Evolutionary conservation across 805 yeast species (phyloP).

Genomic region (Sugiyamaella qingdaonensis): DNA sequence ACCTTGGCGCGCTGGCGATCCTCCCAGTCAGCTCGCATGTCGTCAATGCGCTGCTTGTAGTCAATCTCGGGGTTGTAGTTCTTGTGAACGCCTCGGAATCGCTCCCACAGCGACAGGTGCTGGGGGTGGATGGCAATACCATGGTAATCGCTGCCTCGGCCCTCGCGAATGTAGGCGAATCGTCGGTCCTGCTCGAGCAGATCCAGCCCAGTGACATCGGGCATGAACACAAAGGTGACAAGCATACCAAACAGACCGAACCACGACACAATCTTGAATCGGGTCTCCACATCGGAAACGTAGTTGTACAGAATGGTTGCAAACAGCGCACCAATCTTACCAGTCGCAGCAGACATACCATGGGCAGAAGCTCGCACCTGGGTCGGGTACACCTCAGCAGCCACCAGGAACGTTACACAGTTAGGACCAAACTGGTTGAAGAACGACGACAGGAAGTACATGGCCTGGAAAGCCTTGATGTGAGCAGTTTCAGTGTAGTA

Average conservation of each 20-base stretch:
- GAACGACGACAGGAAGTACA: constrained; percentile 57
- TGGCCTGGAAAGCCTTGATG: constrained; percentile 41
- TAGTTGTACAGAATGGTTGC: constrained; percentile 42
- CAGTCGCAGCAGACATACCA: constrained; percentile 61
- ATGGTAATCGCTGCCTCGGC: constrained; percentile 36
- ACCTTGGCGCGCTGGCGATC: constrained; percentile 30
- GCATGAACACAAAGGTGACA: constrained; percentile 32
- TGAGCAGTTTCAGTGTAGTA: constrained; percentile 34
- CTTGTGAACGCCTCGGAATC: constrained; percentile 32
- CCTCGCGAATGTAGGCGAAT: constrained; percentile 33
- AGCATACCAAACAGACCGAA: constrained; percentile 37
- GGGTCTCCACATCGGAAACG: constrained; percentile 30
- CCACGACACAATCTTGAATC: constrained; percentile 38
- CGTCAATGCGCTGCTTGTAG: constrained; percentile 36
- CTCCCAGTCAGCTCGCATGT: constrained; percentile 36
- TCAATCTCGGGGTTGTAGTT: constrained; percentile 37
- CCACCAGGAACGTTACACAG: constrained; percentile 57
- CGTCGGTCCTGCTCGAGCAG: constrained; percentile 37
- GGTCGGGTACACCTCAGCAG: constrained; percentile 65
- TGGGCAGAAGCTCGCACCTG: constrained; percentile 63
- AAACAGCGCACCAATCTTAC: constrained; percentile 61
- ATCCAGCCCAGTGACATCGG: constrained; percentile 38
- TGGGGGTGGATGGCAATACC: constrained; percentile 36
- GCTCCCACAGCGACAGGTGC: constrained; percentile 36
- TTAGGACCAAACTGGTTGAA: constrained; percentile 68